Percentiles rank a stretch among this genome's conserved stretches.
Conservation (phyloP, 371 early-diverging fungal genomes). For the Mucor velutinosus region DNA sequence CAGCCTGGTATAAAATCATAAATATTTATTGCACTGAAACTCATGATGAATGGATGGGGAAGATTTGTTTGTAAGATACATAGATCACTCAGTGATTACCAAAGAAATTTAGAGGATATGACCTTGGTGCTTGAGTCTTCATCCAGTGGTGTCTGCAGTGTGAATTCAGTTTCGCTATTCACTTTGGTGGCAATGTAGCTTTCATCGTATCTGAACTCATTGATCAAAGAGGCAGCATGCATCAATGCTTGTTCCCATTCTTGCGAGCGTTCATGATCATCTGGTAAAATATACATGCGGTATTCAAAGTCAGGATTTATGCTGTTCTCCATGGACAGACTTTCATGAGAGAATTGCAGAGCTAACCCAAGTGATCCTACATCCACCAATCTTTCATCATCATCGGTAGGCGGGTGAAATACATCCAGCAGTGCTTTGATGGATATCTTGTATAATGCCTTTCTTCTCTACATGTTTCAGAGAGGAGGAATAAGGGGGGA, state of each 20-base stretch:
- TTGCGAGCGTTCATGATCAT: conserved; percentile 24
- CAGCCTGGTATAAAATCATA: background rate
- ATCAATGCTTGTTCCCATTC: conserved; percentile 43
- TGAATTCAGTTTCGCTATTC: background rate
- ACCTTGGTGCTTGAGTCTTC: conserved; percentile 1
- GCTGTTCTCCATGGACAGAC: conserved; percentile 9
- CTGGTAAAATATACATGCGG: conserved; percentile 52
- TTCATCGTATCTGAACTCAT: conserved; percentile 22
- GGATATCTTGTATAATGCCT: conserved; percentile 34
- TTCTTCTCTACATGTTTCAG: conserved; percentile 24
- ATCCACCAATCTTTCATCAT: conserved; percentile 50
- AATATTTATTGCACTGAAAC: background rate
- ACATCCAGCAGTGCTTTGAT: conserved; percentile 30
- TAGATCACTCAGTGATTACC: conserved; percentile 9
- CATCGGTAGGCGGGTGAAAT: conserved; percentile 42
- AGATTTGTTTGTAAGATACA: background rate
- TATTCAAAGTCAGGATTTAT: conserved; percentile 29
- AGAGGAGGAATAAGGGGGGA: background rate
- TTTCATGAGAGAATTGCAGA: conserved; percentile 38
- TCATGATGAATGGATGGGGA: background rate
- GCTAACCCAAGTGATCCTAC: conserved; percentile 46
- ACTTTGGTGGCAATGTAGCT: conserved; percentile 12
- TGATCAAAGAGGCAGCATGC: conserved; percentile 18
- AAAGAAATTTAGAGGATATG: conserved; percentile 22
- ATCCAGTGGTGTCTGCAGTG: background rate